phyloP scores from a whole-genome alignment of 176 grass and related monocot species.

The Cymbopogon citratus region DNA sequence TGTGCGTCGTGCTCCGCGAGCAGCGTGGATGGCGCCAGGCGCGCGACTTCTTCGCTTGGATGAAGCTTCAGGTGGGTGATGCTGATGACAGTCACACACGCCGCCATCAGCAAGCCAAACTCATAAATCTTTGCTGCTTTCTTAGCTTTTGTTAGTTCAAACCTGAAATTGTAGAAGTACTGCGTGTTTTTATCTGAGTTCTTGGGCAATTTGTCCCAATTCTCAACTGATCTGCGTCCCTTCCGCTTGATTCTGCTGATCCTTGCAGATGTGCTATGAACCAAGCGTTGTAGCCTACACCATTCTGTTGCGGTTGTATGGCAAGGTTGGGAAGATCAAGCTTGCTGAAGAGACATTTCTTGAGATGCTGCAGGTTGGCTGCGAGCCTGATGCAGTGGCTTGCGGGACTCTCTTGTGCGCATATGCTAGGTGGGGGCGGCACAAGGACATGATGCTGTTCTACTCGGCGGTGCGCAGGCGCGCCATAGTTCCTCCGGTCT shows the following conservation, averaged over 20 bases:
- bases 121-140: background rate
- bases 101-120: background rate
- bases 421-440: constrained; percentile 74
- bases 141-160: background rate
- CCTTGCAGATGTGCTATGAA: constrained; percentile 73
- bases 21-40: constrained; percentile 81
- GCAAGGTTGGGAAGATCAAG: constrained; percentile 60
- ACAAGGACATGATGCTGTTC: constrained; percentile 84
- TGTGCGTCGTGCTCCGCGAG: constrained; percentile 90
- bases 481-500: constrained; percentile 47
- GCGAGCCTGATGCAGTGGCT: constrained; percentile 78
- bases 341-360: constrained; percentile 82
- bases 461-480: constrained; percentile 54
- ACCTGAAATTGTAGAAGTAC: background rate
- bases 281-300: constrained; percentile 89
- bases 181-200: background rate
- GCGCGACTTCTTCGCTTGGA: constrained; percentile 91
- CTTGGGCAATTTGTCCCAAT: background rate
- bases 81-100: background rate
- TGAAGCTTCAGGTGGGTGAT: constrained; percentile 86
- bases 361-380: constrained; percentile 84
- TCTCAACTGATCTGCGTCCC: background rate
- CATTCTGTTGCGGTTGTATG: constrained; percentile 67
- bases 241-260: background rate
- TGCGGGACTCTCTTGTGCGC: constrained; percentile 88